phyloP scores from a whole-genome alignment of 495 filamentous ascomycete species.

The Saxophila tyrrhenica region DNA sequence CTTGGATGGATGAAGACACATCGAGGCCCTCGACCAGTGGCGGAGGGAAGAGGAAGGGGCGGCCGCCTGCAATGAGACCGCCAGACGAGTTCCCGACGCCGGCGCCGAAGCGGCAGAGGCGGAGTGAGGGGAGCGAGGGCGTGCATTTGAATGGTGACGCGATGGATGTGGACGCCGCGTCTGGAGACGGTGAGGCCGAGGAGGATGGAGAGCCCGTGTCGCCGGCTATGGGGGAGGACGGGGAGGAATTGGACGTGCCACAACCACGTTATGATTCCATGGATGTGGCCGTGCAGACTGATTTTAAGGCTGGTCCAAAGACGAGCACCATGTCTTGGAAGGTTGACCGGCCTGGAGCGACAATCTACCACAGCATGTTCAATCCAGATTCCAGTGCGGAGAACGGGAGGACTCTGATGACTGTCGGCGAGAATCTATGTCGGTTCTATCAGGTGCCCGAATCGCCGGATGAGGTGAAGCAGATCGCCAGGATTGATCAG shows the following conservation, averaged over 20 bases:
- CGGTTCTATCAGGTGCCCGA: slow-evolving; percentile 12
- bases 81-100: slow-evolving; percentile 20
- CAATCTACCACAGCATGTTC: slow-evolving; percentile 7
- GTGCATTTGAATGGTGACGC: slow-evolving; percentile 20
- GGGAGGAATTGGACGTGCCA: slow-evolving; percentile 6
- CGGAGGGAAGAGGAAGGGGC: slow-evolving; percentile 9
- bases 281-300: slow-evolving; percentile 13
- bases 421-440: slow-evolving; percentile 15
- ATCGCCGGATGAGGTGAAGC: not conserved
- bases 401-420: slow-evolving; percentile 8
- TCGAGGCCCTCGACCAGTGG: slow-evolving; percentile 4
- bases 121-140: slow-evolving; percentile 20
- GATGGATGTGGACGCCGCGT: slow-evolving; percentile 28
- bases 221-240: slow-evolving; percentile 9
- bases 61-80: slow-evolving; percentile 6
- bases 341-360: slow-evolving; percentile 7
- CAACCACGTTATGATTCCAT: slow-evolving; percentile 14
- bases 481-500: slow-evolving; percentile 2
- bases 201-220: slow-evolving; percentile 23
- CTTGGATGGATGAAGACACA: not conserved
- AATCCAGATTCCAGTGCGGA: slow-evolving; percentile 3
- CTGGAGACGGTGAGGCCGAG: slow-evolving; percentile 19
- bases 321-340: slow-evolving; percentile 19
- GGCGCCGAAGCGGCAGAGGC: slow-evolving; percentile 15
- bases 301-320: slow-evolving; percentile 9